Evolutionary conservation across 768 basidiomycete species (phyloP), one percentile per base, ranked within the genome.

Genomic region (Kwoniella mangroviensis): DNA sequence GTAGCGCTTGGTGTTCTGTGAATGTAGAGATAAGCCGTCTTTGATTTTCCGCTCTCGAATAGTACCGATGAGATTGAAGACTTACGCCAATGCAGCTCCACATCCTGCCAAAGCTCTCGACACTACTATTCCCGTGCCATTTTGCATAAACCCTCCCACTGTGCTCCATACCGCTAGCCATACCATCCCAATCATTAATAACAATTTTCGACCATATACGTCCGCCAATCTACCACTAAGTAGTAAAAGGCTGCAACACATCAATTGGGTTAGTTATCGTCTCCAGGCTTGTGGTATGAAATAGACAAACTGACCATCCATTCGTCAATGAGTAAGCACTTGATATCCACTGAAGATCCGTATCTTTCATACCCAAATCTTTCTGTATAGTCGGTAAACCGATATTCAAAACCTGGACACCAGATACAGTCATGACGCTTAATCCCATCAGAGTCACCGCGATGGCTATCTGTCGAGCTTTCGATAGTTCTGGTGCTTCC

Each of bases 101-200:
- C 90, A 83, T 2, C 94, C 94, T 73, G 93, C 91, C 19, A 93
- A 81, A 0, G 87, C 94, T 69, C 94, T 86, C 13, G 94, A 84
- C 17, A 95, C 82, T 70, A 89, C 88, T 34, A 97, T 83, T 0
- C 87, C 86, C 9, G 89, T 81, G 6, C 76, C 74, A 87, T 88
- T 84, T n/a, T 74, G 71, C 76, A 81, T 77, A 63, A 79, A 79
- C 0, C 78, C 78, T 10, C 77, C 77, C 7, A 80, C 53, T 12
- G 95, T 75, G 0, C 88, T 87, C 73, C 91, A 90, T 0, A 86
- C 84, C 6, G 86, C 81, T 42, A 90, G 86, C 74, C 87, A 85
- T 2, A 83, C 9, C 28, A 88, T 87, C 1, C 93, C 94, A 5
- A 84, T 59, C 1, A 58, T 12, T 10, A 66, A 40, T 13, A 66